These are phyloP conservation scores for Oryza nivara DNA, from an alignment of 176 grass and related monocot genomes.

Conservation along the genomic window DNA sequence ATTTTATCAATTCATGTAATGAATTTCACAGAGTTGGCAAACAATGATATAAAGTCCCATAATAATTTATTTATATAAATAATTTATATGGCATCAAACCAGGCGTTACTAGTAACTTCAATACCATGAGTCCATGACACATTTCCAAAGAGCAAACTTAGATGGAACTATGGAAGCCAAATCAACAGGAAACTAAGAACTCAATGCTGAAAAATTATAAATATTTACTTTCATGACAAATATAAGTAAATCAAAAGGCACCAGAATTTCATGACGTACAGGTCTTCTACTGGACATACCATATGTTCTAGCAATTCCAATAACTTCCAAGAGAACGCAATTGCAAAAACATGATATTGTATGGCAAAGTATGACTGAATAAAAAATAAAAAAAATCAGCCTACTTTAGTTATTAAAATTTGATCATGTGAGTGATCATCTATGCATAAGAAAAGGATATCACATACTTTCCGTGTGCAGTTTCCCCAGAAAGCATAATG, in stretches of 20 bases:
- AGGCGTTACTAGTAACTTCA: not conserved
- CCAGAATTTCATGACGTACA: not conserved
- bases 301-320: not conserved
- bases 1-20: slow-evolving; percentile 1
- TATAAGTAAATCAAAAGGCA: slow-evolving; percentile 14
- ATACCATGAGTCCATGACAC: not conserved
- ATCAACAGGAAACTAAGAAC: slow-evolving; percentile 5
- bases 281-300: slow-evolving; percentile 18
- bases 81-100: slow-evolving; percentile 2
- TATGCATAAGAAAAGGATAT: slow-evolving; percentile 17
- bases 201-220: slow-evolving; percentile 17
- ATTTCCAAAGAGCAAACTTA: not conserved
- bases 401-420: not conserved
- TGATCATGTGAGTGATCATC: slow-evolving; percentile 5
- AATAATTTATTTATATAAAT: not conserved
- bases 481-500: slow-evolving; percentile 99
- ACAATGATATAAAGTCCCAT: not conserved
- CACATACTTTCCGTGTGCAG: slow-evolving; percentile 97
- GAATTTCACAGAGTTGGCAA: not conserved
- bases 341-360: slow-evolving; percentile 5
- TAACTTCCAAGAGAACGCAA: slow-evolving; percentile 32
- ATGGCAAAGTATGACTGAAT: not conserved
- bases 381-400: not conserved
- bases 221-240: not conserved
- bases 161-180: slow-evolving; percentile 11